Conservation (phyloP, 768 basidiomycete genomes). For the Lyophyllum atratum region DNA sequence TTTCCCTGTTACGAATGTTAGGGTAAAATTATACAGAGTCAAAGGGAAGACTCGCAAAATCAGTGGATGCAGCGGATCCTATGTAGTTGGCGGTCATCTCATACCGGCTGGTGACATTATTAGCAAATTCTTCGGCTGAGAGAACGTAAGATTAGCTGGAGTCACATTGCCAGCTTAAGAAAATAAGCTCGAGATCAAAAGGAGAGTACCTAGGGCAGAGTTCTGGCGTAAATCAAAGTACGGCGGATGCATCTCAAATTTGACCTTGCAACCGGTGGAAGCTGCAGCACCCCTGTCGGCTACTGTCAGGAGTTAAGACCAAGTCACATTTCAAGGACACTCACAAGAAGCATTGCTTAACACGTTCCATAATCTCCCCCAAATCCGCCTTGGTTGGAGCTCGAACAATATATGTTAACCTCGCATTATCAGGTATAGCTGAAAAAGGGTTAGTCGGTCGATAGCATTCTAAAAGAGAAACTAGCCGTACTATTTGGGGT, state of each 20-base stretch:
- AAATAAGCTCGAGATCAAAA: neutral
- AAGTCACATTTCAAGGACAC: conserved; percentile 21
- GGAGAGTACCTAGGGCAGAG: conserved; percentile 46
- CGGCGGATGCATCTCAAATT: conserved; percentile 39
- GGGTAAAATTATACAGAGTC: conserved; percentile 7
- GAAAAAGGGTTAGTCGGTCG: neutral
- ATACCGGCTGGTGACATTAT: conserved; percentile 45
- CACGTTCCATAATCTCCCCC: conserved; percentile 52
- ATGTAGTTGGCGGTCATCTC: conserved; percentile 34
- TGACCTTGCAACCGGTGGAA: conserved; percentile 60
- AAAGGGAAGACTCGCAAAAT: conserved; percentile 59
- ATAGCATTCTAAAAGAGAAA: neutral
- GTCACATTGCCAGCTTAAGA: neutral
- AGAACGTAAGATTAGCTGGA: neutral
- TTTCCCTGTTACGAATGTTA: conserved; percentile 55
- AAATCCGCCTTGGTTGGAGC: conserved; percentile 66
- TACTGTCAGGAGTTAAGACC: conserved; percentile 7
- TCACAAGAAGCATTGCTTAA: conserved; percentile 73
- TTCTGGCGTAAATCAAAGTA: conserved; percentile 67
- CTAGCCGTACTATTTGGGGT: conserved; percentile 59
- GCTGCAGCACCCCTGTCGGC: conserved; percentile 60
- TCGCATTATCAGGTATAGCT: conserved; percentile 87
- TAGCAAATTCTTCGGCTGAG: conserved; percentile 55
- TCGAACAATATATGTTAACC: conserved; percentile 71
- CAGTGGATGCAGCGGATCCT: conserved; percentile 64